Percentiles rank a stretch among this genome's conserved stretches.
phyloP scores from a whole-genome alignment of 1,284 basidiomycete species.

The Inonotus hispidus region DNA sequence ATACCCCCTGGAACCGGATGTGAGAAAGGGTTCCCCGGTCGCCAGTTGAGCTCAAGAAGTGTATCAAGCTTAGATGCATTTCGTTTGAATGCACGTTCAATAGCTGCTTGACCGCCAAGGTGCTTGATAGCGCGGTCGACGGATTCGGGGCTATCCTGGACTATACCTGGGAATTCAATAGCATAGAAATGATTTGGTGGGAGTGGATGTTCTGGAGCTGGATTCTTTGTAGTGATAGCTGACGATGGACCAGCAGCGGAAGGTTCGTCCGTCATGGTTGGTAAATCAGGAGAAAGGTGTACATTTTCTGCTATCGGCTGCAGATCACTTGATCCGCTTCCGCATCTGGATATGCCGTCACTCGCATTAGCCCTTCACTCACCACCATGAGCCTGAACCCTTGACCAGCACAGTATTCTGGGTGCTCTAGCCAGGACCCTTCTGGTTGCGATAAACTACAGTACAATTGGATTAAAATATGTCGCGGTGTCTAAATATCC shows the following conservation, averaged over 20 bases:
- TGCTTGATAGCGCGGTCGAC: slow-evolving; percentile 56
- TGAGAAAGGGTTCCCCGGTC: slow-evolving; percentile 66
- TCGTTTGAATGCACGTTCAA: slow-evolving; percentile 73
- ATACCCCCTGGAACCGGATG: slow-evolving; percentile 81
- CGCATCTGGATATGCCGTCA: no score
- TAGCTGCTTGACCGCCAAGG: slow-evolving; percentile 60
- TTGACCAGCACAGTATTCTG: no score
- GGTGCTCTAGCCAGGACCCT: neutral
- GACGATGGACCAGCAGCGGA: slow-evolving; percentile 11
- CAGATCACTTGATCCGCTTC: no score
- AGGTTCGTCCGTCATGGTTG: slow-evolving; percentile 8
- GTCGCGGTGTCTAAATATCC: neutral
- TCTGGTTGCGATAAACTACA: neutral
- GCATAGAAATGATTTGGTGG: slow-evolving; percentile 66
- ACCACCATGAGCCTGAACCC: no score
- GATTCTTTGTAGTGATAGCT: neutral
- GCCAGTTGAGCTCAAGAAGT: slow-evolving; percentile 69
- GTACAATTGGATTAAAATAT: neutral
- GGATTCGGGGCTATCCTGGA: slow-evolving; percentile 48
- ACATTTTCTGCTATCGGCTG: no score
- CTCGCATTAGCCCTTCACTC: no score
- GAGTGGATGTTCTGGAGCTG: slow-evolving; percentile 44
- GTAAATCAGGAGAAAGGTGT: no score
- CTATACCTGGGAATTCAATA: slow-evolving; percentile 87
- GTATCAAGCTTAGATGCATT: slow-evolving; percentile 52